These are phyloP conservation scores for Phytopythium helicoides DNA, from an alignment of 352 stramenopile genomes.

Conservation along the genomic window DNA sequence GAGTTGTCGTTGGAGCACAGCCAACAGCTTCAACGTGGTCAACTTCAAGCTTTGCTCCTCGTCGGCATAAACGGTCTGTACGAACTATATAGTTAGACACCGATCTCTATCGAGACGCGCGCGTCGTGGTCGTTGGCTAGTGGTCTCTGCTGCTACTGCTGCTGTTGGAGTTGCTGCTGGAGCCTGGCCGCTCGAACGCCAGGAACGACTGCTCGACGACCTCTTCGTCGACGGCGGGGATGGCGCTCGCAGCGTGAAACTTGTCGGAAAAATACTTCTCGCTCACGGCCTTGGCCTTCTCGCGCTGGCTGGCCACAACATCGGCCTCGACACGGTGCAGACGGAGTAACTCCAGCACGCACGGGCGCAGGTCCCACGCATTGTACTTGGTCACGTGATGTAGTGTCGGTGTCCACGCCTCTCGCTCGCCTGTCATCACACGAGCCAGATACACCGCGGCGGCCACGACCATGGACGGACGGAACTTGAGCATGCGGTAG, in stretches of 20 bases:
- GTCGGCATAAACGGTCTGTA: no score
- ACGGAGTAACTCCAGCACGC: constrained; percentile 58
- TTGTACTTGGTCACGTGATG: constrained; percentile 82
- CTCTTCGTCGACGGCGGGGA: constrained; percentile 39
- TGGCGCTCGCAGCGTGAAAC: constrained; percentile 50
- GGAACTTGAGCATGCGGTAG: constrained; percentile 75
- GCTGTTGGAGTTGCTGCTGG: not conserved
- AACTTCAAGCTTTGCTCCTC: not conserved
- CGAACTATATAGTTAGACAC: no score
- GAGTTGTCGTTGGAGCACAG: no score
- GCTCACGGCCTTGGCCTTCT: constrained; percentile 81
- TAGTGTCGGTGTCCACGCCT: constrained; percentile 76
- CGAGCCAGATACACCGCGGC: constrained; percentile 74
- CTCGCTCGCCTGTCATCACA: constrained; percentile 56
- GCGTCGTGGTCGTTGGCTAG: no score
- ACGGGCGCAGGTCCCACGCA: constrained; percentile 59
- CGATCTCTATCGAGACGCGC: no score
- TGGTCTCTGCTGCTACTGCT: not conserved
- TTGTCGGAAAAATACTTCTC: constrained; percentile 80
- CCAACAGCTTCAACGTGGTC: constrained; percentile 3
- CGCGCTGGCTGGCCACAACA: constrained; percentile 56
- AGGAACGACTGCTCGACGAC: constrained; percentile 51
- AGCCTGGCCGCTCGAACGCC: constrained; percentile 8
- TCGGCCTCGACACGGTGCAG: constrained; percentile 61
- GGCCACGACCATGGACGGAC: constrained; percentile 65